A percentile compares a stretch with the other conserved stretches of the same genome.
These are phyloP conservation scores for Huntiella savannae DNA, from an alignment of 2,329 filamentous ascomycete species.

Conservation along the genomic window DNA sequence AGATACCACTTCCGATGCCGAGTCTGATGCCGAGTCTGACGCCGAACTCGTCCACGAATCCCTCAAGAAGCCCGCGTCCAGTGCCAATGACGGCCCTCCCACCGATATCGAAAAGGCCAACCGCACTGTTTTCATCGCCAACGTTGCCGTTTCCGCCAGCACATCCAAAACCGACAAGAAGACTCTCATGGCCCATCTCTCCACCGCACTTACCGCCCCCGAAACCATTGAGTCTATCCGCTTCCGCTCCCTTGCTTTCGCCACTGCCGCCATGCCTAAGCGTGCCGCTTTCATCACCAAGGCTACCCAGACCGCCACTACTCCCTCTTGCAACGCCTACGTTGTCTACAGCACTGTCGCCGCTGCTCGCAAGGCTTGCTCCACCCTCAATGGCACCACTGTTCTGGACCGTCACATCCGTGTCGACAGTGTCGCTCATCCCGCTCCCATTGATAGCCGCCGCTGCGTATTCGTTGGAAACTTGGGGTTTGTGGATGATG, in stretches of 20 bases:
- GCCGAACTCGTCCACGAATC: slow-evolving; percentile 32
- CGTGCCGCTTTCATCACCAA: slow-evolving; percentile 88
- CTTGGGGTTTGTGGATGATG: slow-evolving; percentile 86
- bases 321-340: slow-evolving; percentile 86
- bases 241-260: slow-evolving; percentile 83
- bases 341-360: slow-evolving; percentile 62
- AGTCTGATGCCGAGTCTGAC: slow-evolving; percentile 25
- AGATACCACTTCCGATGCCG: slow-evolving; percentile 25
- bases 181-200: slow-evolving; percentile 54
- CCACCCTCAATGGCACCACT: slow-evolving; percentile 63
- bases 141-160: slow-evolving; percentile 70
- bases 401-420: slow-evolving; percentile 76
- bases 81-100: background rate
- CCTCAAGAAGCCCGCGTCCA: slow-evolving; percentile 19
- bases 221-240: slow-evolving; percentile 79
- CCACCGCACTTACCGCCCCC: slow-evolving; percentile 36
- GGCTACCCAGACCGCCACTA: slow-evolving; percentile 76
- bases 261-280: slow-evolving; percentile 60
- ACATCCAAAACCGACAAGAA: slow-evolving; percentile 68
- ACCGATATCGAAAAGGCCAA: slow-evolving; percentile 62
- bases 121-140: slow-evolving; percentile 82
- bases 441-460: slow-evolving; percentile 60
- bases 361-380: slow-evolving; percentile 58
- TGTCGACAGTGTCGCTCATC: slow-evolving; percentile 81
- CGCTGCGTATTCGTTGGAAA: slow-evolving; percentile 95